A percentile compares a stretch with the other conserved stretches of the same genome.
Evolutionary conservation across 768 basidiomycete genomes (phyloP).

Genomic region (Rubroboletus pulcherrimus): DNA sequence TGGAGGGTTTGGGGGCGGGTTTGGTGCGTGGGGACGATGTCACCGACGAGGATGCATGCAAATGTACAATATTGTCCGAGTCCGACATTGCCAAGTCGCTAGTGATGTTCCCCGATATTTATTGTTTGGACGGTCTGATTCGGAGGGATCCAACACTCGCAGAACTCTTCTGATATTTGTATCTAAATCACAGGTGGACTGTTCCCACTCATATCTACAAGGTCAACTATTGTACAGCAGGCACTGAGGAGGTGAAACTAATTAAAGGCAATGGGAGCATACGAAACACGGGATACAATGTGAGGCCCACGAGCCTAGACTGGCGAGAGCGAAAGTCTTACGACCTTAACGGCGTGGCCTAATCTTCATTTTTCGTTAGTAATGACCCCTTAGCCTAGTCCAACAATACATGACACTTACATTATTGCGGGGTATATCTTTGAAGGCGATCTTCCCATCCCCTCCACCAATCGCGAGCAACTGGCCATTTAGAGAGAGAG

Average conservation of each 20-base stretch:
- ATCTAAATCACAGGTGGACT: neutral
- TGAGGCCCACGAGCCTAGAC: neutral
- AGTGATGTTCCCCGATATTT: neutral
- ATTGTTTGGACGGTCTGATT: neutral
- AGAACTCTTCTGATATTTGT: neutral
- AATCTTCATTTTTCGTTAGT: neutral
- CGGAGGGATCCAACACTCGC: neutral
- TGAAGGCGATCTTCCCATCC: slow-evolving; percentile 1
- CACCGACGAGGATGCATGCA: slow-evolving; percentile 12
- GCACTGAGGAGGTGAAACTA: neutral
- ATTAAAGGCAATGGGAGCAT: neutral
- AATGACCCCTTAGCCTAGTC: neutral
- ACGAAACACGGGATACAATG: neutral
- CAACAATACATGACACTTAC: neutral
- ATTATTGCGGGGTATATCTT: neutral
- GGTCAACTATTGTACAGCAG: neutral
- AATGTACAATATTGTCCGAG: slow-evolving; percentile 15
- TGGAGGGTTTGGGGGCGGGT: slow-evolving; percentile 41
- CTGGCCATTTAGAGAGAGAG: neutral
- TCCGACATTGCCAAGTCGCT: slow-evolving; percentile 11
- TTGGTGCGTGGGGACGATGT: slow-evolving; percentile 38
- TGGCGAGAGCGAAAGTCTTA: neutral
- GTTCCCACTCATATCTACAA: neutral
- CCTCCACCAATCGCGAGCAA: slow-evolving; percentile 3
- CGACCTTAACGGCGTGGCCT: neutral